These are phyloP conservation scores for Fennellomyces sp. DNA, from an alignment of 371 early-diverging fungal genomes.

Conservation along the genomic window DNA sequence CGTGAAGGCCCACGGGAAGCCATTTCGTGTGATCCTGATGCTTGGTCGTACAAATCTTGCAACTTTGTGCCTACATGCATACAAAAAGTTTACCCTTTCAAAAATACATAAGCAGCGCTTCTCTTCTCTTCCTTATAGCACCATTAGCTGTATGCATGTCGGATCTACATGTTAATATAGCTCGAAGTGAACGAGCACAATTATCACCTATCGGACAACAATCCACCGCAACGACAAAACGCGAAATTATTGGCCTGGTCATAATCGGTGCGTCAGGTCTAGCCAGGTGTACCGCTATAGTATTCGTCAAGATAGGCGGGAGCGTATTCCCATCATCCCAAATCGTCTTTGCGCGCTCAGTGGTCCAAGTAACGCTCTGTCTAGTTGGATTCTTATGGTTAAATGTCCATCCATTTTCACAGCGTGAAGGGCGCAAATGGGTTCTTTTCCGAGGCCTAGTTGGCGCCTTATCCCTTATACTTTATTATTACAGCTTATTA, in stretches of 20 bases:
- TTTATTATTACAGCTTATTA: slow-evolving; percentile 67
- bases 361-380: slow-evolving; percentile 63
- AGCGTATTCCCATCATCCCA: slow-evolving; percentile 60
- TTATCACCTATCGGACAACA: too few species aligned
- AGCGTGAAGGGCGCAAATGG: slow-evolving; percentile 49
- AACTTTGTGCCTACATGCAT: too few species aligned
- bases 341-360: slow-evolving; percentile 72
- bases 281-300: slow-evolving; percentile 67
- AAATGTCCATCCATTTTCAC: slow-evolving; percentile 58
- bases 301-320: slow-evolving; percentile 66
- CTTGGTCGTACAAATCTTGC: too few species aligned
- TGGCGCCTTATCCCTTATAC: slow-evolving; percentile 67
- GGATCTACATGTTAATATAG: too few species aligned
- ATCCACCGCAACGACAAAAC: too few species aligned
- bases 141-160: too few species aligned
- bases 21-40: too few species aligned
- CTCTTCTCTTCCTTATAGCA: too few species aligned
- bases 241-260: slow-evolving; percentile 30
- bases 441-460: slow-evolving; percentile 64
- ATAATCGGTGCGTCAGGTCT: slow-evolving; percentile 68
- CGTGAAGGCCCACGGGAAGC: too few species aligned
- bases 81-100: too few species aligned
- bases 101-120: too few species aligned
- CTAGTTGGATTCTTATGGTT: slow-evolving; percentile 50
- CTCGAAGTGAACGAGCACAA: too few species aligned